Base-by-base conservation (phyloP, 345 rosid species). In the Dipteronia dyeriana region DNA sequence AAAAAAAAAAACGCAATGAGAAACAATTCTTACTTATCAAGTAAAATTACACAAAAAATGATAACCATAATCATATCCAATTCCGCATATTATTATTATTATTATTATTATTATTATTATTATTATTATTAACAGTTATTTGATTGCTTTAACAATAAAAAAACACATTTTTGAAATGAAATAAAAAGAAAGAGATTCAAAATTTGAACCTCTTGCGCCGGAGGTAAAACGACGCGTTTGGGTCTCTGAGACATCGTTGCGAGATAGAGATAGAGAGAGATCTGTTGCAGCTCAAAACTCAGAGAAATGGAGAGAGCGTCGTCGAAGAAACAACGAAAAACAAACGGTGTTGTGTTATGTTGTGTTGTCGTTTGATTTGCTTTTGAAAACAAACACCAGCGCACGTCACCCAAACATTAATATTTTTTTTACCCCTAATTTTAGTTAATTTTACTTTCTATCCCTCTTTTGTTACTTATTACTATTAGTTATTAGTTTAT, bases 141-240 rank as follows among this genome's bases (percentile, higher is more conserved):
- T 45, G 14, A 45, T 45, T 45, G 12, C 13, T 45, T 45, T 10
- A 8, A 9, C 45, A 20, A 57, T 22, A 20, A 59, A 7, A 57
- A n/a, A 7, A 6, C 63, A 59, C 19, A 5, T 8, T 8, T 17
- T n/a, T 57, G 8, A 57, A 57, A 69, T 9, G 38, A 34, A 34
- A 34, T 76, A 19, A 41, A 66, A 5, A 13, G 0, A 61, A 5
- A 19, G 45, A 29, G 41, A 4, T 63, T 62, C 10, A 62, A 34
- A 74, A 19, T 5, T 8, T 7, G 45, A 70, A 93, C 99, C 97
- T 91, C 94, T 79, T 88, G 92, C 79, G 81, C 98, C 65, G 96
- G 97, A 85, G 97, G 98, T 13, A 93, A 85, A 23, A 73, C 70
- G 63, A 81, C 80, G 70, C 87, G 86, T 73, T 79, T 88, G 56